These are phyloP conservation scores for Penicillium sumatraense DNA, from an alignment of 2,329 filamentous ascomycete genomes.

Conservation along the genomic window DNA sequence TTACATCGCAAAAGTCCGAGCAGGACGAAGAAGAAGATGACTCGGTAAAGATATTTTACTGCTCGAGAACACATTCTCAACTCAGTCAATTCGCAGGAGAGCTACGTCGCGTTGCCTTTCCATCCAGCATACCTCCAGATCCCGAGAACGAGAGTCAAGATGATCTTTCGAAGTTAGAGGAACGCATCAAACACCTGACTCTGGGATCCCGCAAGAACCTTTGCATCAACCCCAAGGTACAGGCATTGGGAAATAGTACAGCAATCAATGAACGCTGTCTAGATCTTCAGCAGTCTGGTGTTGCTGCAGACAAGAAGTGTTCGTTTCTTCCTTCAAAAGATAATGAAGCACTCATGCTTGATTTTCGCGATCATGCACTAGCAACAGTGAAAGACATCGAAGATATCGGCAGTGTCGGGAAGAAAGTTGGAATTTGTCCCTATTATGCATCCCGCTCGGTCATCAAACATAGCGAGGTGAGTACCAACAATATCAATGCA, in stretches of 20 bases:
- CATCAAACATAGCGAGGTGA: slow-evolving; percentile 75
- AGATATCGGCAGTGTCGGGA: slow-evolving; percentile 79
- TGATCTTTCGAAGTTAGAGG: slow-evolving; percentile 45
- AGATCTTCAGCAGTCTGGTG: slow-evolving; percentile 78
- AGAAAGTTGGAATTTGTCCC: slow-evolving; percentile 79
- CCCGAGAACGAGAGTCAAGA: slow-evolving; percentile 28
- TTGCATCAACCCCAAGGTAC: slow-evolving; percentile 87
- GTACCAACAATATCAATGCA: slow-evolving; percentile 11
- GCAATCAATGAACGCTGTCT: slow-evolving; percentile 93
- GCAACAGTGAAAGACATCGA: slow-evolving; percentile 92
- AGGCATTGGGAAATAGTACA: slow-evolving; percentile 68
- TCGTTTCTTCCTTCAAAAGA: slow-evolving; percentile 78
- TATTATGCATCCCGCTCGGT: slow-evolving; percentile 93
- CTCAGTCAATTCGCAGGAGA: slow-evolving; percentile 86
- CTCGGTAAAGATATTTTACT: slow-evolving; percentile 85
- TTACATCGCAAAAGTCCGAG: slow-evolving; percentile 38
- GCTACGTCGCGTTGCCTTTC: slow-evolving; percentile 75
- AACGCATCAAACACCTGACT: slow-evolving; percentile 77
- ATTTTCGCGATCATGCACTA: slow-evolving; percentile 83
- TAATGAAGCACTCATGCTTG: slow-evolving; percentile 70
- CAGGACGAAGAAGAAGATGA: slow-evolving; percentile 59
- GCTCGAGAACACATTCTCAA: slow-evolving; percentile 91
- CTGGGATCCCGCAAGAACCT: slow-evolving; percentile 84
- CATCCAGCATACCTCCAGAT: slow-evolving; percentile 67
- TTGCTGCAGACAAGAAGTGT: slow-evolving; percentile 70